Conservation (phyloP, 164 flowering plant genomes). For the Berberis thunbergii region DNA sequence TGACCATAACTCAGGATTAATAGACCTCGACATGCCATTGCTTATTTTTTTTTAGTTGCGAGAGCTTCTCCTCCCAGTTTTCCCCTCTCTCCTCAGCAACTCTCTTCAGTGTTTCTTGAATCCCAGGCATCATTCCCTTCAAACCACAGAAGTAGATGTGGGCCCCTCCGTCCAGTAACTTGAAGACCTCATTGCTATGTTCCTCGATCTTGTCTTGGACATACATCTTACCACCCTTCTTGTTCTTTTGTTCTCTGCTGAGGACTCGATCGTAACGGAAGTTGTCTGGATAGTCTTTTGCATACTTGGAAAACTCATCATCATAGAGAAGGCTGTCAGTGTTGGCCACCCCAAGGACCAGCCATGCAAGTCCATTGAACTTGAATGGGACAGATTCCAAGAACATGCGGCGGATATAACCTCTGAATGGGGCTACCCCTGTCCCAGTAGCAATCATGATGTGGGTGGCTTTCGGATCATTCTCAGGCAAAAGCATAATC, state of each 20-base stretch:
- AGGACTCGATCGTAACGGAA: conserved; percentile 73
- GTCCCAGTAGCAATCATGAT: conserved; percentile 98
- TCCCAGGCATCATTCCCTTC: conserved; percentile 99
- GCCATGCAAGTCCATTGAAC: conserved; percentile 91
- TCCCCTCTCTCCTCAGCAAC: conserved; percentile 80
- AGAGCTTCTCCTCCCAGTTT: conserved; percentile 77
- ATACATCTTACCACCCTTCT: conserved; percentile 84
- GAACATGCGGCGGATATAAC: conserved; percentile 94
- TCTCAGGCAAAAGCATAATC: conserved; percentile 70
- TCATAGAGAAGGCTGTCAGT: conserved; percentile 83
- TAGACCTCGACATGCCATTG: conserved; percentile 99
- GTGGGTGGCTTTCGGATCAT: conserved; percentile 77
- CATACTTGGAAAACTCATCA: conserved; percentile 68
- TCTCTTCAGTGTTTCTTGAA: conserved; percentile 76
- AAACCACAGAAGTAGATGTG: conserved; percentile 93
- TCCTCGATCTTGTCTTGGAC: conserved; percentile 95
- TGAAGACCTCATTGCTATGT: conserved; percentile 80
- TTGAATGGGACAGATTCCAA: conserved; percentile 79
- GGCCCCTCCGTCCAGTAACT: conserved; percentile 72
- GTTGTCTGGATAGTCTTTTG: conserved; percentile 61
- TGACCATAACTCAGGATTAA: conserved; percentile 14
- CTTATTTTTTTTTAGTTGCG: conserved; percentile 78
- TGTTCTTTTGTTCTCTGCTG: conserved; percentile 83
- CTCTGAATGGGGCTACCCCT: conserved; percentile 88
- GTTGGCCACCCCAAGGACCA: conserved; percentile 96